A percentile compares a stretch with the other conserved stretches of the same genome.
These are phyloP conservation scores for Arabis alpina DNA, from an alignment of 345 rosid species.

Conservation along the genomic window DNA sequence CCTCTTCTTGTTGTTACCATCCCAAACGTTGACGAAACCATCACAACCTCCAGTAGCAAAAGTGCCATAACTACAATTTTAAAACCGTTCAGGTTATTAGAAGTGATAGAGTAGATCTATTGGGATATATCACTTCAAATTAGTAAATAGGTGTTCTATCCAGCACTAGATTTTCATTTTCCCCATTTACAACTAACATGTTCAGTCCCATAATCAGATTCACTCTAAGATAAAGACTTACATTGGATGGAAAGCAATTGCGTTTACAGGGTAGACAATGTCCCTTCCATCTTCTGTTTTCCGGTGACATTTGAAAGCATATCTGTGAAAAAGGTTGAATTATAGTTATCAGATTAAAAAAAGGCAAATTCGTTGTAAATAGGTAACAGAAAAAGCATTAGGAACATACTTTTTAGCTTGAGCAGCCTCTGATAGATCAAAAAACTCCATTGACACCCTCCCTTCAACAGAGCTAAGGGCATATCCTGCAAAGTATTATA, in stretches of 20 bases:
- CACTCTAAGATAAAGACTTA: slow-evolving; percentile 47
- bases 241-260: slow-evolving; percentile 97
- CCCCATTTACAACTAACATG: background rate
- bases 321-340: slow-evolving; percentile 49
- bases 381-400: background rate
- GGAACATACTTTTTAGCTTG: slow-evolving; percentile 86
- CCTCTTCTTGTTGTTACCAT: slow-evolving; percentile 96
- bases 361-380: background rate
- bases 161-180: slow-evolving; percentile 4
- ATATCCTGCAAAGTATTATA: slow-evolving; percentile 67
- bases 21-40: slow-evolving; percentile 96
- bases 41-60: slow-evolving; percentile 99
- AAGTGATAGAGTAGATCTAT: slow-evolving; percentile 6
- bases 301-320: slow-evolving; percentile 96
- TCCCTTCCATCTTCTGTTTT: slow-evolving; percentile 95
- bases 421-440: slow-evolving; percentile 89
- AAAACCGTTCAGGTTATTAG: slow-evolving; percentile 19
- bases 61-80: slow-evolving; percentile 78
- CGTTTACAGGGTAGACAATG: slow-evolving; percentile 93
- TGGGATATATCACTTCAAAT: background rate
- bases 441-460: slow-evolving; percentile 97
- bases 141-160: background rate
- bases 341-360: background rate
- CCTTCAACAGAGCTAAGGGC: slow-evolving; percentile 98
- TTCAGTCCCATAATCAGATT: slow-evolving; percentile 3